Evolutionary conservation across 140 eudicot species (phyloP).

Genomic region (Stevia rebaudiana): DNA sequence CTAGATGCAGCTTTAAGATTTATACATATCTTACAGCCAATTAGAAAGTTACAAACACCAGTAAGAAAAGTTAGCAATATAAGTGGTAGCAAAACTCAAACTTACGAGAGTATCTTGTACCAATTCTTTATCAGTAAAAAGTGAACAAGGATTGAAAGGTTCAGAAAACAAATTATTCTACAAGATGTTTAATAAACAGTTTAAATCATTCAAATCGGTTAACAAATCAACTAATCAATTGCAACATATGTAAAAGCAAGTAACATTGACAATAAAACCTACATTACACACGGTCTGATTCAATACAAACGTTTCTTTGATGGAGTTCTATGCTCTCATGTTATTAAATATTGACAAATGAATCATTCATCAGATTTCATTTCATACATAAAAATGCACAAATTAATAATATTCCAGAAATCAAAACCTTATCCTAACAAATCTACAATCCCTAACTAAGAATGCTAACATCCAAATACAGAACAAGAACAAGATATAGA

Average conservation of each 20-base stretch:
- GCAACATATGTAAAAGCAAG: not conserved
- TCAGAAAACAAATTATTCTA: not conserved
- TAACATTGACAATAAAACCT: not conserved
- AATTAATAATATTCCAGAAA: too few relatives aligned
- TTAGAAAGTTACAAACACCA: not conserved
- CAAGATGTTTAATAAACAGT: not conserved
- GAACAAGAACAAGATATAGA: not conserved
- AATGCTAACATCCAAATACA: not conserved
- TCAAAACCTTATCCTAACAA: not conserved
- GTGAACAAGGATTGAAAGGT: not conserved
- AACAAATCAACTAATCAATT: not conserved
- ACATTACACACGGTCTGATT: not conserved
- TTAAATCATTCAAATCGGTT: too few relatives aligned
- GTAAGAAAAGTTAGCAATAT: not conserved
- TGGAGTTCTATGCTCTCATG: not conserved
- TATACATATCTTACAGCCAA: not conserved
- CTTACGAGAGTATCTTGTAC: not conserved
- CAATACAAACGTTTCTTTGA: not conserved
- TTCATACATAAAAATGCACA: not conserved
- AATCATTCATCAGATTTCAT: not conserved
- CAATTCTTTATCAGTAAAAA: not conserved
- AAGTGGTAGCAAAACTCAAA: not conserved
- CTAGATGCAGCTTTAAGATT: not conserved
- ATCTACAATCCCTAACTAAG: not conserved
- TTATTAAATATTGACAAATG: not conserved